phyloP scores from a whole-genome alignment of 164 flowering plant genomes.

The Malania oleifera region DNA sequence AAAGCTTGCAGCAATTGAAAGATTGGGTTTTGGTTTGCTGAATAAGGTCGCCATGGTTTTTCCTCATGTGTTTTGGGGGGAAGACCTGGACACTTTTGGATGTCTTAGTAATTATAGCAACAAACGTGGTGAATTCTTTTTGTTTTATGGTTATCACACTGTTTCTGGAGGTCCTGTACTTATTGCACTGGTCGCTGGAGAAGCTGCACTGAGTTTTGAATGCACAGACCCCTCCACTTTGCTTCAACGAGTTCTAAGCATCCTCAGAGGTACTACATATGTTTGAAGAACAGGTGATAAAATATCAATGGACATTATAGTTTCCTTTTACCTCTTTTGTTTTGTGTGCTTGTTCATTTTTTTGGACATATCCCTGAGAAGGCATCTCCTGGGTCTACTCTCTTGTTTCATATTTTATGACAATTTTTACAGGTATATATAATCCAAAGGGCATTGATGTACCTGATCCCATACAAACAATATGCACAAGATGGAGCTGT shows the following conservation, averaged over 20 bases:
- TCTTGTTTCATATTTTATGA: constrained; percentile 7
- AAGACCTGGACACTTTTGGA: constrained; percentile 92
- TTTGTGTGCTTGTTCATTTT: neutral
- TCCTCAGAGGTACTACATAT: constrained; percentile 65
- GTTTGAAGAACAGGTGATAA: neutral
- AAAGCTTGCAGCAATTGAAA: constrained; percentile 78
- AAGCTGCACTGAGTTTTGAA: constrained; percentile 84
- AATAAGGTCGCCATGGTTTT: constrained; percentile 95
- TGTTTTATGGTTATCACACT: constrained; percentile 82
- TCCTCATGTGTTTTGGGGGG: constrained; percentile 89
- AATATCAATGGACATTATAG: neutral
- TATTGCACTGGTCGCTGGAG: constrained; percentile 90
- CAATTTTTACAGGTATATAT: constrained; percentile 61
- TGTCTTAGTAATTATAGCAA: constrained; percentile 42
- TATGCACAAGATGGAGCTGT: constrained; percentile 89
- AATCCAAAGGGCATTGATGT: constrained; percentile 71
- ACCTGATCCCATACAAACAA: constrained; percentile 84
- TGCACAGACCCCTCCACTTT: constrained; percentile 46
- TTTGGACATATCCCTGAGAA: neutral
- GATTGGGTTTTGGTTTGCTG: constrained; percentile 87
- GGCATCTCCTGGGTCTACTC: constrained; percentile 1
- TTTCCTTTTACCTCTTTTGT: neutral
- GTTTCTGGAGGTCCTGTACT: constrained; percentile 91
- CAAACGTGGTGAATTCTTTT: constrained; percentile 81
- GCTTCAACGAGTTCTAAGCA: constrained; percentile 59